Evolutionary conservation across 169 alveolate species (phyloP).

Genomic region (Eimeria tenella): DNA sequence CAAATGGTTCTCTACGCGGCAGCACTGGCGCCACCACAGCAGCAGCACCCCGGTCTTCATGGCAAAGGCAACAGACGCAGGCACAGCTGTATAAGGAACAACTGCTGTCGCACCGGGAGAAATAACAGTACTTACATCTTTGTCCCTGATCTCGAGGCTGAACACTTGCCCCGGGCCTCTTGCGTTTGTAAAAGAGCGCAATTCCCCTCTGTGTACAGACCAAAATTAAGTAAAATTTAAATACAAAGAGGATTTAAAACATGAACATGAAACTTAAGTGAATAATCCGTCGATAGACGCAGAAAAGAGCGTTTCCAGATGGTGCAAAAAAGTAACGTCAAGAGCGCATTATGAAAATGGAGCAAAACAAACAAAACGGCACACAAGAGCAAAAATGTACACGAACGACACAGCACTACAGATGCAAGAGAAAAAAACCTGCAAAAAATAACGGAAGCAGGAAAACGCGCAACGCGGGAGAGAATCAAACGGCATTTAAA

Average conservation of each 20-base stretch:
- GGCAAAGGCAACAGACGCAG: no score
- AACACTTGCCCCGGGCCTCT: slow-evolving; percentile 87
- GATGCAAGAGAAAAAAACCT: no score
- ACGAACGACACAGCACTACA: not conserved
- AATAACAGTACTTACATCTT: slow-evolving; percentile 47
- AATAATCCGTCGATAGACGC: no score
- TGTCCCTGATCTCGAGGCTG: slow-evolving; percentile 84
- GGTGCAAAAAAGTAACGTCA: no score
- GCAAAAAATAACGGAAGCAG: not conserved
- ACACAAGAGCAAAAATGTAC: not conserved
- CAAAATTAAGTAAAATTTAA: not conserved
- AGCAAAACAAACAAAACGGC: not conserved
- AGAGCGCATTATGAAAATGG: no score
- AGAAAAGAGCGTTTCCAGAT: no score
- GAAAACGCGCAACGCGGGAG: not conserved
- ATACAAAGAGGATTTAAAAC: not conserved
- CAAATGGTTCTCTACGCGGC: no score
- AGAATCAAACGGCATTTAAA: not conserved
- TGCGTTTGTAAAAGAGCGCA: slow-evolving; percentile 84
- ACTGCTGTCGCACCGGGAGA: no score
- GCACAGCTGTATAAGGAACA: no score
- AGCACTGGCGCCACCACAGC: no score
- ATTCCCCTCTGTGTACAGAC: slow-evolving; percentile 48
- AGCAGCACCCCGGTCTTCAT: no score
- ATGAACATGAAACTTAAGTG: no score